These are phyloP conservation scores for Scheffersomyces insectosa DNA, from an alignment of 1,139 yeast genomes.

Conservation along the genomic window DNA sequence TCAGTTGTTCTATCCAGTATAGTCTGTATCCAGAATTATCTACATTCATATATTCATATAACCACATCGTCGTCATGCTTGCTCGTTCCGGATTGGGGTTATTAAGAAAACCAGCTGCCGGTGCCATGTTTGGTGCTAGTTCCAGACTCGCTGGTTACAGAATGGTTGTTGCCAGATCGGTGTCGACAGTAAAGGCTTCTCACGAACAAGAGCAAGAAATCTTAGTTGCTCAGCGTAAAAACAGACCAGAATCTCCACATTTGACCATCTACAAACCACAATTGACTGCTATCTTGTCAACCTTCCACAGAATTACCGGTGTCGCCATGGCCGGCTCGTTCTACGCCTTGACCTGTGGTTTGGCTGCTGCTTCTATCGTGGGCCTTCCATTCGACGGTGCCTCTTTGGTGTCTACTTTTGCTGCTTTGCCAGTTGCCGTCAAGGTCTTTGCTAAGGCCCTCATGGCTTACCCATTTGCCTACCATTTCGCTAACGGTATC, in stretches of 20 bases:
- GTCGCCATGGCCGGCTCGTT: constrained; percentile 76
- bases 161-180: constrained; percentile 25
- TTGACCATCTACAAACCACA: constrained; percentile 88
- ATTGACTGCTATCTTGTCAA: constrained; percentile 77
- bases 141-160: constrained; percentile 1
- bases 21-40: too few species aligned
- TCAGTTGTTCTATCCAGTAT: too few species aligned
- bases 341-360: constrained; percentile 74
- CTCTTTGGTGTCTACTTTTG: constrained; percentile 55
- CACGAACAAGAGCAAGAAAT: constrained; percentile 66
- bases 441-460: constrained; percentile 68
- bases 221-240: constrained; percentile 76
- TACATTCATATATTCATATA: too few species aligned
- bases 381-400: constrained; percentile 68
- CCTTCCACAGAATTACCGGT: constrained; percentile 87
- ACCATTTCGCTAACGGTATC: constrained; percentile 81
- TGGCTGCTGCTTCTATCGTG: constrained; percentile 68
- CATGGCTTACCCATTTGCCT: constrained; percentile 81
- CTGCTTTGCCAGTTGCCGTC: constrained; percentile 58
- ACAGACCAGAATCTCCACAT: constrained; percentile 93
- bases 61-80: constrained; percentile 9
- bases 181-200: constrained; percentile 62
- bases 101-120: constrained; percentile 7
- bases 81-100: constrained; percentile 19
- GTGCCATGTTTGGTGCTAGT: neutral